Percentiles rank a stretch among this genome's conserved stretches.
Conservation (phyloP, 352 stramenopile genomes). For the Globisporangium cylindrosporum region DNA sequence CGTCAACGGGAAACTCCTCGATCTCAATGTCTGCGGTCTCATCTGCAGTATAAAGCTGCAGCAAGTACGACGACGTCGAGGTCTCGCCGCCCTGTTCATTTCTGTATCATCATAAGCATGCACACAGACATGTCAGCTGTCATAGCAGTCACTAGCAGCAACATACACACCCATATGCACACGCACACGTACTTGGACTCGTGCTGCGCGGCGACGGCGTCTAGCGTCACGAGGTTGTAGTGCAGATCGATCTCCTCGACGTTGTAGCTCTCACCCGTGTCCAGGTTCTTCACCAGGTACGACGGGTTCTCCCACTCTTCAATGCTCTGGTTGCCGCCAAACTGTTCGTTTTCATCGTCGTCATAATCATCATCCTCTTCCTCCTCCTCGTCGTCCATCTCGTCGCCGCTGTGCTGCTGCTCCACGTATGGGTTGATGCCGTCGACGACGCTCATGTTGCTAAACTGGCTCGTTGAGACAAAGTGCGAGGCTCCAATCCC, state of each 20-base stretch:
- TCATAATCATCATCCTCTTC: conserved; percentile 18
- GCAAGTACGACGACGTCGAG: conserved; percentile 62
- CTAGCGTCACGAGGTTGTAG: conserved; percentile 72
- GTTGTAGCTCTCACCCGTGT: conserved; percentile 73
- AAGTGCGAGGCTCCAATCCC: conserved; percentile 21
- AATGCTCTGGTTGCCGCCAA: conserved; percentile 24
- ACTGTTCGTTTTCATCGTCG: conserved; percentile 15
- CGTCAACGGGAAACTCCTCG: conserved; percentile 38
- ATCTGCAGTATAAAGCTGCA: conserved; percentile 75
- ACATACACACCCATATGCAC: conserved; percentile 2
- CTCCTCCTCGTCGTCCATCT: conserved; percentile 34
- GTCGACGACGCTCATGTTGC: conserved; percentile 20
- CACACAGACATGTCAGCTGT: not conserved
- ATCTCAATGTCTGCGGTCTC: conserved; percentile 83
- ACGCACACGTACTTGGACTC: conserved; percentile 39
- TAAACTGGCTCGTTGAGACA: not conserved
- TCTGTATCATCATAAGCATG: not conserved
- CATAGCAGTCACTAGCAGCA: not conserved
- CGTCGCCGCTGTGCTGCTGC: conserved; percentile 19
- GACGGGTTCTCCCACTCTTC: conserved; percentile 75
- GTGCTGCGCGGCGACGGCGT: conserved; percentile 59
- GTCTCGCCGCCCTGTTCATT: conserved; percentile 17
- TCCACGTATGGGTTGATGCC: conserved; percentile 55
- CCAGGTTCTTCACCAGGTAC: conserved; percentile 80
- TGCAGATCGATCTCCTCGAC: conserved; percentile 85